Conservation (phyloP, 331 rosid species). For the Pyracantha coccinea region DNA sequence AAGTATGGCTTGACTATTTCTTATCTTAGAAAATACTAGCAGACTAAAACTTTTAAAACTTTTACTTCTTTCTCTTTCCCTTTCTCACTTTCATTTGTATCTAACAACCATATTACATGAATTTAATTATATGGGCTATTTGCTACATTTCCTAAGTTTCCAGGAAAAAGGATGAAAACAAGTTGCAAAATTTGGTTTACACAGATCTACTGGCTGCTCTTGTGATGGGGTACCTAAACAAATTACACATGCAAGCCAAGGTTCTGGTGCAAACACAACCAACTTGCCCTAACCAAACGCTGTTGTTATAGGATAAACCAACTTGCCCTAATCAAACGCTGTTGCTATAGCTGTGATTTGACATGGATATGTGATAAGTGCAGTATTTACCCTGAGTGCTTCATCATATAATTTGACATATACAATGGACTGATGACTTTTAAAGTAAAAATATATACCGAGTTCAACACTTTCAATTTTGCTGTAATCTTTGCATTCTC, state of each 20-base stretch:
- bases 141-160: not conserved
- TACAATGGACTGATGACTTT: not conserved
- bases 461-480: slow-evolving; percentile 48
- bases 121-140: not conserved
- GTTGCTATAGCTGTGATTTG: not conserved
- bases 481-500: slow-evolving; percentile 82
- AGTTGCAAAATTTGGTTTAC: not conserved
- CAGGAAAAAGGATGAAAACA: not conserved
- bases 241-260: not conserved
- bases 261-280: not conserved
- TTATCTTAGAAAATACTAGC: not conserved
- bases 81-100: not conserved
- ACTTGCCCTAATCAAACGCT: too few species aligned
- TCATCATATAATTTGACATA: not conserved
- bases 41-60: not conserved
- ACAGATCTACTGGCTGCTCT: not conserved
- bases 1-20: not conserved
- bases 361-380: not conserved
- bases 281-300: not conserved
- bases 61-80: not conserved
- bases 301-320: not conserved
- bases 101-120: not conserved
- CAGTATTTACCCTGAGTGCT: not conserved
- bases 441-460: slow-evolving; percentile 36
- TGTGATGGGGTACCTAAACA: not conserved